Evolutionary conservation across 2,329 filamentous ascomycete species (phyloP).

Genomic region (Cercospora beticola): DNA sequence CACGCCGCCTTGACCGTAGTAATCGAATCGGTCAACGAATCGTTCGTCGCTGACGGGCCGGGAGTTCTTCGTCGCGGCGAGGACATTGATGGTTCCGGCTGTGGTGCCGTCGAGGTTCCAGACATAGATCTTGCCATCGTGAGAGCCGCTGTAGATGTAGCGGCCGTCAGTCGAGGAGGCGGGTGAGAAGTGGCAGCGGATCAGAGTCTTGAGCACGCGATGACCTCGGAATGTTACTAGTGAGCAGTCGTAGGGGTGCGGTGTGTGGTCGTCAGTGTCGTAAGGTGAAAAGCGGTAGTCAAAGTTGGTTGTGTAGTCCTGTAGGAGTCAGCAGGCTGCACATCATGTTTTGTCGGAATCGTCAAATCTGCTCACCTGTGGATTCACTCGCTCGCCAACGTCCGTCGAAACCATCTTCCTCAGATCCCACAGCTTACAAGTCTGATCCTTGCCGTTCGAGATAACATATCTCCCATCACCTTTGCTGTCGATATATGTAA

Average conservation of each 20-base stretch:
- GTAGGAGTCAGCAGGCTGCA: constrained; percentile 12
- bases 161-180: constrained; percentile 79
- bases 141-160: constrained; percentile 90
- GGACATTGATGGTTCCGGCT: constrained; percentile 74
- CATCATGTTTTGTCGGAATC: neutral
- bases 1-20: constrained; percentile 54
- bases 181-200: constrained; percentile 93
- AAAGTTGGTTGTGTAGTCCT: constrained; percentile 62
- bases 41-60: constrained; percentile 56
- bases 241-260: constrained; percentile 82
- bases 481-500: constrained; percentile 74
- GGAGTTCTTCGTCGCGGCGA: constrained; percentile 64
- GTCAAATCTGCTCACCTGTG: constrained; percentile 34
- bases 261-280: constrained; percentile 64
- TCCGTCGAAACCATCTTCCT: constrained; percentile 80
- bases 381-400: constrained; percentile 58
- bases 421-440: constrained; percentile 95
- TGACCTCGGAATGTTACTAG: constrained; percentile 93
- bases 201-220: constrained; percentile 81
- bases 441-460: constrained; percentile 93
- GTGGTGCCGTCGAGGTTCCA: constrained; percentile 91
- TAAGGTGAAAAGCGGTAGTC: constrained; percentile 73
- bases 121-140: constrained; percentile 84
- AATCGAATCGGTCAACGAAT: constrained; percentile 57
- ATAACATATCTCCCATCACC: constrained; percentile 86